phyloP scores from a whole-genome alignment of 2,329 filamentous ascomycete species.

The Xylaria sp. region DNA sequence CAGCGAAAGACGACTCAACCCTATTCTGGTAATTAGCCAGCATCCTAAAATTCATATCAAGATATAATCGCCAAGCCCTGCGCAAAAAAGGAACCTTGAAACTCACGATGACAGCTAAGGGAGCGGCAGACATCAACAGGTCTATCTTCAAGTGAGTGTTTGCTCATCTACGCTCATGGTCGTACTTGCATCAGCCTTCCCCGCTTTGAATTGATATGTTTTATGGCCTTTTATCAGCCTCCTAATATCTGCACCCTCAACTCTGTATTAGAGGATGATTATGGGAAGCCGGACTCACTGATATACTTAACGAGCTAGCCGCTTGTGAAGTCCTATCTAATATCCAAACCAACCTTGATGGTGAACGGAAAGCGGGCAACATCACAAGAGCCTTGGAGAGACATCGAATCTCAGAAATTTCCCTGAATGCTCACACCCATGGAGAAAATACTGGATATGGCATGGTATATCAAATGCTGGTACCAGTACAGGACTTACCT shows the following conservation, averaged over 20 bases:
- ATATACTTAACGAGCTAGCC: background rate
- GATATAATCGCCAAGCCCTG: background rate
- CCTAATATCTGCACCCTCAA: background rate
- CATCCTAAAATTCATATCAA: background rate
- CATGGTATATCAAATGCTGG: background rate
- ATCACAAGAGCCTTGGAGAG: background rate
- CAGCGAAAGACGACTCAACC: background rate
- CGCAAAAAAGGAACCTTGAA: background rate
- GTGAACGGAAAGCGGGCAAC: background rate
- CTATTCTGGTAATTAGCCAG: background rate
- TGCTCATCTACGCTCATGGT: background rate
- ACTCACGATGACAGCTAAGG: slow-evolving; percentile 9
- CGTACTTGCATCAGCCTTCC: slow-evolving; percentile 13
- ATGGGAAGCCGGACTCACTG: background rate
- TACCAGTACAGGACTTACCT: background rate
- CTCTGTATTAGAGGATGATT: background rate
- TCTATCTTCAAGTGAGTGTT: slow-evolving; percentile 41
- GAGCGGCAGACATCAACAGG: slow-evolving; percentile 37
- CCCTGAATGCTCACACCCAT: background rate
- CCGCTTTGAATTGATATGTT: slow-evolving; percentile 9
- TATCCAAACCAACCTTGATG: background rate
- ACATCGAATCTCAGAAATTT: background rate
- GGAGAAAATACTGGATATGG: background rate
- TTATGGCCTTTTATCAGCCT: background rate
- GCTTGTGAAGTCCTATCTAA: background rate